Evolutionary conservation across 164 flowering plant genomes (phyloP), one percentile per base, ranked within the genome.

Genomic region (Sextonia rubra): DNA sequence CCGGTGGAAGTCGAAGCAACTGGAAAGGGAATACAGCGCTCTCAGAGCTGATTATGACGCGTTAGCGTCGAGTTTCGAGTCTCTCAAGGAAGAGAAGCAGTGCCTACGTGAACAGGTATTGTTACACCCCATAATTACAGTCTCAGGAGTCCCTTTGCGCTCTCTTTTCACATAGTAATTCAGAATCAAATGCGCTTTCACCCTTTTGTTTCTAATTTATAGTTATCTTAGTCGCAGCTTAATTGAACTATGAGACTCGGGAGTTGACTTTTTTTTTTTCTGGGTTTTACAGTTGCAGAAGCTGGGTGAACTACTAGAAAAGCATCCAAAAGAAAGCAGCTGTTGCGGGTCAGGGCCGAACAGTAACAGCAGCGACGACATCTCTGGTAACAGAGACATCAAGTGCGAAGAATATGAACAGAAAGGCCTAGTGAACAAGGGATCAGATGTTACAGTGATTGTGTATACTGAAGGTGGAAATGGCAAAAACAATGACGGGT

Each of bases 1-100:
- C 5, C 72, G 98, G 60, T 89, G 93, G 94, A 89, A 91, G 70
- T 78, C 98, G 9, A 92, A 89, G 81, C 85, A 89, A 73, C 78
- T 91, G 0, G 93, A 92, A 82, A 77, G 86, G 48, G 86, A 91
- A 5, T 91, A 84, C 75, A 71, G 64, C 20, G 60, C 61, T 15
- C 85, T 92, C 37, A 77, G 62, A 58, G 81, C 80, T 27, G 75
- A 76, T 52, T 89, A 86, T 58, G 90, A 88, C 12, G 73, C 73
- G 70, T 79, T 91, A 12, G 77, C 79, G 11, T 71, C 81, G 2
- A 66, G 64, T 24, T 87, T 80, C 25, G 87, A 88, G 77, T 67
- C 79, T 17, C 72, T 88, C 71, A 79, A 82, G 82, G 77, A 82
- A 47, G 96, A 92, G 73, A 86, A 85, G 17, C 86, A 85, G 24